Base-by-base conservation (phyloP, 2,329 filamentous ascomycete species). In the Dactylellina haptotyla region DNA sequence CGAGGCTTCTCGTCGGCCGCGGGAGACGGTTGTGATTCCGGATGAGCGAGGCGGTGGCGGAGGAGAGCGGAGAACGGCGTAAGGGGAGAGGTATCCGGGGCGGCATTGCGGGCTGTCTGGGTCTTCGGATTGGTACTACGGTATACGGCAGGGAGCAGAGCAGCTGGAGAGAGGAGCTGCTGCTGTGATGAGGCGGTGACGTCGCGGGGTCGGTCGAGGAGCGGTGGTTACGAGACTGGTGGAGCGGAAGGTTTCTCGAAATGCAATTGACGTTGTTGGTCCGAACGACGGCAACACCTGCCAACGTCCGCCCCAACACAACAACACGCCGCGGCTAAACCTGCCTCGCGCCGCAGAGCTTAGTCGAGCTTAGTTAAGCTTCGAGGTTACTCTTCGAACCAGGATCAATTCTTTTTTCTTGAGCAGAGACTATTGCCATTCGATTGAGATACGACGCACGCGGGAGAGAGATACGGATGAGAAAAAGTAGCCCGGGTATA, bases 51-150 rank as follows among this genome's bases (percentile, higher is more conserved):
- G 67, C 58, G 54, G 25, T 64, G 53, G 66, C 61, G 69, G 69
- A 72, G 53, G 67, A 61, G 69, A 73, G 54, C 69, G 69, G 69
- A 66, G 69, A 73, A 66, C 69, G 69, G 46, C 69, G 69, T 37
- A 73, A 30, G 0, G 69, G 39, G 61, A 73, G 69, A 45, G 69
- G 69, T 73, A 73, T 66, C 53, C 69, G 69, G 14, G 69, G 69
- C n/a, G 69, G 69, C 69, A 73, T 73, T 64, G 61, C 50, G 54
- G 25, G 4, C 23, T 45, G 16, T 58, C 45, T 25, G 59, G 53
- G 23, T 45, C 48, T 25, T 53, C 25, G 23, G 32, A 56, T 16
- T 5, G n/a, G 16, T 10, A 18, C 14, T 46, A 46, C 16, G 37
- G 39, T 37, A 37, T 23, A 9, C 16, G 6, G 18, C 4, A 23